Evolutionary conservation across 345 rosid genomes (phyloP), one percentile per base, ranked within the genome.

Genomic region (Aurinia saxatilis): DNA sequence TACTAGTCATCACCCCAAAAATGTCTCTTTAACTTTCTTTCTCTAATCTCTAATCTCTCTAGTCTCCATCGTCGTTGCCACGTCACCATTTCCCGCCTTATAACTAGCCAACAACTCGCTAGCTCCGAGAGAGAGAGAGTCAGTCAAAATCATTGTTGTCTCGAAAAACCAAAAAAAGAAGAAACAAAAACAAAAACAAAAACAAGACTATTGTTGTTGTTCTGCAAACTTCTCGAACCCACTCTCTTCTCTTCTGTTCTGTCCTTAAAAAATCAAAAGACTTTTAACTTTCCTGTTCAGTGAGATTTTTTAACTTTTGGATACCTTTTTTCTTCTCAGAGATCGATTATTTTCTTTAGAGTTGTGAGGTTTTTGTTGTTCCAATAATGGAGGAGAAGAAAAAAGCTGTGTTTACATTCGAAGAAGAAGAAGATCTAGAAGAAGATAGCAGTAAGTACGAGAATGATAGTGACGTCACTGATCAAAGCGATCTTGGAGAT

Each of bases 381-480:
- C 6, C 10, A 16, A 4, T 10, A 7, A 71, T 70, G 75, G 75
- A 13, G 72, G 77, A 71, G 19, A 68, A 54, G 45, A 68, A 3
- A 37, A 75, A 71, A 3, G 14, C 61, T 0, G 78, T 73, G 62
- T 72, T 68, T 50, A 68, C 77, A 47, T 69, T 77, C 67, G 83
- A 81, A 10, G 79, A 64, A 3, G 77, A 61, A 1, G 76, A 68
- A 5, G 77, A 73, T n/a, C 77, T 76, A 16, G 63, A 75, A 16
- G 63, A 75, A 10, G 85, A 73, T 46, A 82, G 19, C 14, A 72
- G 67, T 60, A 74, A 69, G 55, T 52, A 33, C 39, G 80, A 54
- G 25, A 63, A 38, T 37, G 71, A 71, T 12, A 69, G 73, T 15
- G 63, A 46, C 8, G 31, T 27, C 31, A 42, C 73, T 55, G 63